These are phyloP conservation scores for Lentinus polychrous DNA, from an alignment of 1,284 basidiomycete species.

Conservation along the genomic window DNA sequence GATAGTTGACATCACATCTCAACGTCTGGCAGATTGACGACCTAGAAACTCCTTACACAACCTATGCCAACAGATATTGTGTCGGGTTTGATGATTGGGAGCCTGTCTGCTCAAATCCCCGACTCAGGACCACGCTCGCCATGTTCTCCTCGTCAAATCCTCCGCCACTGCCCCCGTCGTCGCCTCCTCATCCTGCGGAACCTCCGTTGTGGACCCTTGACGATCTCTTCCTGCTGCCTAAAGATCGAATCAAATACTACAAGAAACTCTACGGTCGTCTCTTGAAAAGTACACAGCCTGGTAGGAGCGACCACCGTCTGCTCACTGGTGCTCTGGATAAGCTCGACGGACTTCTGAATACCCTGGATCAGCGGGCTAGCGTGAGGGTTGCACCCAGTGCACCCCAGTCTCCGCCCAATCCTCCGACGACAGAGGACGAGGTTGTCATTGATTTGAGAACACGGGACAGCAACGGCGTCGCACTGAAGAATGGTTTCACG, in stretches of 20 bases:
- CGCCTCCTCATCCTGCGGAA: slow-evolving; percentile 30
- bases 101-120: slow-evolving; percentile 69
- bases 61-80: slow-evolving; percentile 71
- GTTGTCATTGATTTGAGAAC: slow-evolving; percentile 47
- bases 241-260: slow-evolving; percentile 85
- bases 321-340: slow-evolving; percentile 78
- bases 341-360: slow-evolving; percentile 68
- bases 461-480: slow-evolving; percentile 21
- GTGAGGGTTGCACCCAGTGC: slow-evolving; percentile 33
- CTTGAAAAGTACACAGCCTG: slow-evolving; percentile 83
- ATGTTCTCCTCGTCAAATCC: slow-evolving; percentile 64
- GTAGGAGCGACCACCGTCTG: slow-evolving; percentile 82
- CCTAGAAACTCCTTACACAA: slow-evolving; percentile 80
- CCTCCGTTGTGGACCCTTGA: slow-evolving; percentile 78
- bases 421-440: slow-evolving; percentile 38
- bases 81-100: slow-evolving; percentile 81
- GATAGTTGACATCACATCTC: slow-evolving; percentile 1
- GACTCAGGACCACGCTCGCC: slow-evolving; percentile 63
- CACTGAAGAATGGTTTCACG: slow-evolving; percentile 12
- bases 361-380: slow-evolving; percentile 54
- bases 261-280: slow-evolving; percentile 85
- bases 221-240: slow-evolving; percentile 81
- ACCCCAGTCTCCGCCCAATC: slow-evolving; percentile 16
- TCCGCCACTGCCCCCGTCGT: slow-evolving; percentile 40
- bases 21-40: slow-evolving; percentile 71